Conservation (phyloP, 176 grass and related monocot genomes). For the Carex kokanica region DNA sequence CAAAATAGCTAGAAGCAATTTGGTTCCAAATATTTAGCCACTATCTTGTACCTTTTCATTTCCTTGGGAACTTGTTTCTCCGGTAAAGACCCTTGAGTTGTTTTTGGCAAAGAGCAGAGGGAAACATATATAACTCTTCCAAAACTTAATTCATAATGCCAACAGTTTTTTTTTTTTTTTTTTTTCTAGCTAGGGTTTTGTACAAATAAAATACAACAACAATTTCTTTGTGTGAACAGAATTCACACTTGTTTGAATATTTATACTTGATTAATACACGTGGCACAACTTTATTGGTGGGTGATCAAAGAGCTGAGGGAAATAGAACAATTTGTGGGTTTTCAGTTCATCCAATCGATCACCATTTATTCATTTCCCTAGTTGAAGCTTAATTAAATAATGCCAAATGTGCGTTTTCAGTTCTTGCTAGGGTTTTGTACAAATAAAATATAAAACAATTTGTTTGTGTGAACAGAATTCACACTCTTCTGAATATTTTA, state of each 20-base stretch:
- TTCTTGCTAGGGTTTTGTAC: background rate
- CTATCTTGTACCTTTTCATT: background rate
- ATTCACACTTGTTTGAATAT: background rate
- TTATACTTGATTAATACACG: background rate
- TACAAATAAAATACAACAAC: background rate
- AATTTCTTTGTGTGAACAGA: background rate
- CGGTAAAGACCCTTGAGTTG: background rate
- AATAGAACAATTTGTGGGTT: too few species aligned
- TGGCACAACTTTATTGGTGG: too few species aligned
- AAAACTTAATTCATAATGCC: background rate
- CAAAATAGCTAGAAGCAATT: slow-evolving; percentile 9
- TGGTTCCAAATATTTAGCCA: background rate
- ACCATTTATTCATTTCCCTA: too few species aligned
- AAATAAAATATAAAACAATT: background rate
- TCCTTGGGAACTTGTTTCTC: background rate
- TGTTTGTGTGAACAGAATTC: background rate
- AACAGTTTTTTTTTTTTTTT: background rate
- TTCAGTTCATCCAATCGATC: too few species aligned
- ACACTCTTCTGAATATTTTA: background rate
- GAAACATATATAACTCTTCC: background rate
- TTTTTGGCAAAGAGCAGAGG: background rate
- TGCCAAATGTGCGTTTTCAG: background rate
- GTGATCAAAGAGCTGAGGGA: background rate
- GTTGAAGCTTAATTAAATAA: too few species aligned
- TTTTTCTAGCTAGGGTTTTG: background rate